Percentiles rank a stretch among this genome's conserved stretches.
Conservation (phyloP, 805 yeast genomes). For the Candida pseudofarinosa region DNA sequence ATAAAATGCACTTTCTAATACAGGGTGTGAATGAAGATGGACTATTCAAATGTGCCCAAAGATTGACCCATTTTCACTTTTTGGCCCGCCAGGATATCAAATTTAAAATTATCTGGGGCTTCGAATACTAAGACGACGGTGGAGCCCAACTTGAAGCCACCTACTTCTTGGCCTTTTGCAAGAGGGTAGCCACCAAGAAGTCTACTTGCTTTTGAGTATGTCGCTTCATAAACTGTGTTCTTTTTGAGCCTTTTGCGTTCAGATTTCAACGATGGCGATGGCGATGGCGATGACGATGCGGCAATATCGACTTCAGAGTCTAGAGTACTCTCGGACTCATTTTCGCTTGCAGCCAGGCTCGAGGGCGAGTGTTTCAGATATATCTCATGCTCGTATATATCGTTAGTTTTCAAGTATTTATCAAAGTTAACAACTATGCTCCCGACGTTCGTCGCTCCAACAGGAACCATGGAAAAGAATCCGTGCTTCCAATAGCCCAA, state of each 20-base stretch:
- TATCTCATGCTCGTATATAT: constrained; percentile 51
- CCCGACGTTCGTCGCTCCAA: constrained; percentile 98
- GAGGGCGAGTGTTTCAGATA: constrained; percentile 18
- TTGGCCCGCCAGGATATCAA: constrained; percentile 67
- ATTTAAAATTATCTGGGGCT: constrained; percentile 80
- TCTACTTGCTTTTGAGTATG: constrained; percentile 74
- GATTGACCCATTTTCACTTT: constrained; percentile 81
- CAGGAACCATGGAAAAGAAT: constrained; percentile 97
- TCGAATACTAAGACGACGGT: constrained; percentile 97
- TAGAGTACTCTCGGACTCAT: not conserved
- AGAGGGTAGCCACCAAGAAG: constrained; percentile 84
- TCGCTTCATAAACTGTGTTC: constrained; percentile 90
- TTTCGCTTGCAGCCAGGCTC: not conserved
- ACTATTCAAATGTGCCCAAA: constrained; percentile 48
- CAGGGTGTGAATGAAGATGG: not conserved
- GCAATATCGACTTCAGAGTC: constrained; percentile 17
- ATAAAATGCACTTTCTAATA: not conserved
- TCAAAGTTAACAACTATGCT: constrained; percentile 90
- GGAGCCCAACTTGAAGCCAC: constrained; percentile 93
- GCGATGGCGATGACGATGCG: constrained; percentile 9
- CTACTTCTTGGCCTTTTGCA: constrained; percentile 89
- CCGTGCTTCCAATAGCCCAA: constrained; percentile 97
- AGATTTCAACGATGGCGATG: constrained; percentile 6
- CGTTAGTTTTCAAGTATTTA: constrained; percentile 82
- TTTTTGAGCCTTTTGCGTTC: constrained; percentile 48